phyloP scores from a whole-genome alignment of 345 rosid genomes.

The Gossypium thurberi region DNA sequence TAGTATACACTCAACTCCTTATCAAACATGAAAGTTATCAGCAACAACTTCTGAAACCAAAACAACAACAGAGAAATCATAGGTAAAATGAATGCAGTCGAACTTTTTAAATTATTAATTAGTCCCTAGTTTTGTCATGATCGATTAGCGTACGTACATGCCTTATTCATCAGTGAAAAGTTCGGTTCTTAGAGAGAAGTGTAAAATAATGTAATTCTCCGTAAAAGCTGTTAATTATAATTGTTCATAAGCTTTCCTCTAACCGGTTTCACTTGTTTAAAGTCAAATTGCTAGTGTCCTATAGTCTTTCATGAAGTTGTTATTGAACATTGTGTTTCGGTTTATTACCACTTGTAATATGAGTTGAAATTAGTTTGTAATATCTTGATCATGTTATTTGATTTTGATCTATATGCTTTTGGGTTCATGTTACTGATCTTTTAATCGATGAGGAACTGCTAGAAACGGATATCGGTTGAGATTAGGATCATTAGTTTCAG shows the following conservation, averaged over 20 bases:
- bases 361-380: not conserved
- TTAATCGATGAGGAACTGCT: not conserved
- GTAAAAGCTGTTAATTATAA: not conserved
- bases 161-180: not conserved
- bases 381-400: not conserved
- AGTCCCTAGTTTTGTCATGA: not conserved
- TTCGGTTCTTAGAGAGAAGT: not conserved
- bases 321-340: not conserved
- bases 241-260: not conserved
- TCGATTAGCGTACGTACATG: not conserved
- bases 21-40: constrained; percentile 4
- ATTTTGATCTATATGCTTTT: not conserved
- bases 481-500: not conserved
- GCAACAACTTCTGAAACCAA: constrained; percentile 4
- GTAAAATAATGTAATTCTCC: not conserved
- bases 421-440: not conserved
- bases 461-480: not conserved
- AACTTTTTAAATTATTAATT: not conserved
- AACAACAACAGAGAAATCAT: constrained; percentile 11
- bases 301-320: not conserved
- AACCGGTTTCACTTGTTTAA: not conserved
- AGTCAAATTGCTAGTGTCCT: not conserved
- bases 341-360: not conserved
- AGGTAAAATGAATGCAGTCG: constrained; percentile 6
- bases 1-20: constrained; percentile 31